Evolutionary conservation across 306 rosid species (phyloP), one percentile per base, ranked within the genome.

Genomic region (Sophora flavescens): DNA sequence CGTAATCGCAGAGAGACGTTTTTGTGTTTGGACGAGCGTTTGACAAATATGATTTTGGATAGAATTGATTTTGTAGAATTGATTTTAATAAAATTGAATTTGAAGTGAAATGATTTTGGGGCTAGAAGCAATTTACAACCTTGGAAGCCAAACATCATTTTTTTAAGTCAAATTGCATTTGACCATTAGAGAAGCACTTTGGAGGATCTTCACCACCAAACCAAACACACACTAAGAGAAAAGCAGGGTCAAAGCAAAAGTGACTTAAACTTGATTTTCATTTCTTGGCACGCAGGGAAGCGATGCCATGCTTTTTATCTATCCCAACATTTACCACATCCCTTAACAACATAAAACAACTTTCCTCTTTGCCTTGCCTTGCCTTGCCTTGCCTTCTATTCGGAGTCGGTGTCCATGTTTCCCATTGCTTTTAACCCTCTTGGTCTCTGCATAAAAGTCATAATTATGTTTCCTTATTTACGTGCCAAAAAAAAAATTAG

Each of bases 341-440:
- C 65, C 15, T 59, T 65, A 32, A 58, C 44, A 61, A 70, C 77
- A 58, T 51, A 76, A 71, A 70, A 68, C 80, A 79, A 63, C 54
- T 76, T 65, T 72, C 61, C 76, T 18, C 64, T n/a, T n/a, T 63
- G 47, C 60, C 8, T 59, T 17, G 44, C 63, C n/a, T n/a, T n/a
- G n/a, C n/a, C n/a, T n/a, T 63, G 47, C 60, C 8, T 59, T 17
- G 44, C 63, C 63, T 69, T 42, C 89, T 80, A 90, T 63, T 93
- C 97, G 4, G 98, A 91, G 44, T 91, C 97, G 0, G 96, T 89
- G 2, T 92, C 97, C 89, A 90, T 78, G 76, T 82, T 91, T 58
- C 96, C 93, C 98, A 94, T 94, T 45, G 98, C 98, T 86, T 90
- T 92, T 68, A 94, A 81, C 22, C 98, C 97, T 81, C 95, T 87